Evolutionary conservation across 352 stramenopile genomes (phyloP).

Genomic region (Phytophthora sansomeana): DNA sequence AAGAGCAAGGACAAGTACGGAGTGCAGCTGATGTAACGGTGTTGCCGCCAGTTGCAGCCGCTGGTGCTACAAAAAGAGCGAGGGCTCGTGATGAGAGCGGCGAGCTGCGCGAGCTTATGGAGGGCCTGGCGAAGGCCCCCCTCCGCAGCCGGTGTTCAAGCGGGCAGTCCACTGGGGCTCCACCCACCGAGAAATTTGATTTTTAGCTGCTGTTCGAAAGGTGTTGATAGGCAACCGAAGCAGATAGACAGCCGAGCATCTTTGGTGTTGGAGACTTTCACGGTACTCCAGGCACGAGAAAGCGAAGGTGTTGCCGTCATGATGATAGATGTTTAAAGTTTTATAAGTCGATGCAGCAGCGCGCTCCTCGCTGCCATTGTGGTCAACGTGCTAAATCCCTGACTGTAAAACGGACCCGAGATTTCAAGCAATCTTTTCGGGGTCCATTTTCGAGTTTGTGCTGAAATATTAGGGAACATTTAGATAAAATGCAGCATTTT

Average conservation of each 20-base stretch:
- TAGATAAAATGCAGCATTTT: too few species aligned
- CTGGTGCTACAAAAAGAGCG: conserved; percentile 4
- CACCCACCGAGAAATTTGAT: conserved; percentile 59
- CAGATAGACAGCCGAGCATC: conserved; percentile 4
- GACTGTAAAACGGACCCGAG: background rate
- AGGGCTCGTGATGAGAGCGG: conserved; percentile 56
- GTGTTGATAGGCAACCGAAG: background rate
- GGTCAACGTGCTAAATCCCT: background rate
- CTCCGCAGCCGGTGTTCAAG: conserved; percentile 60
- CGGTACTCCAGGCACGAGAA: background rate
- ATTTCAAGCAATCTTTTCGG: too few species aligned
- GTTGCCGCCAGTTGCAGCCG: conserved; percentile 8
- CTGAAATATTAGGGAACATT: too few species aligned
- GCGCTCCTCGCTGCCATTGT: background rate
- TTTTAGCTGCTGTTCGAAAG: conserved; percentile 37
- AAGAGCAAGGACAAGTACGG: conserved; percentile 35
- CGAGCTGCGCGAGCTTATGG: conserved; percentile 67
- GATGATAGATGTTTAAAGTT: conserved; percentile 15
- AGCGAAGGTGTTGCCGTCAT: background rate
- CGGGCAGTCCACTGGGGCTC: conserved; percentile 60
- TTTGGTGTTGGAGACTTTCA: background rate
- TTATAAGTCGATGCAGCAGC: background rate
- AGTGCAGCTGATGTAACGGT: background rate
- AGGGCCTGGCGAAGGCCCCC: conserved; percentile 54
- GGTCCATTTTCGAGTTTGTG: too few species aligned